These are phyloP conservation scores for Ogataea nitratoaversa DNA, from an alignment of 805 yeast species.

Conservation along the genomic window DNA sequence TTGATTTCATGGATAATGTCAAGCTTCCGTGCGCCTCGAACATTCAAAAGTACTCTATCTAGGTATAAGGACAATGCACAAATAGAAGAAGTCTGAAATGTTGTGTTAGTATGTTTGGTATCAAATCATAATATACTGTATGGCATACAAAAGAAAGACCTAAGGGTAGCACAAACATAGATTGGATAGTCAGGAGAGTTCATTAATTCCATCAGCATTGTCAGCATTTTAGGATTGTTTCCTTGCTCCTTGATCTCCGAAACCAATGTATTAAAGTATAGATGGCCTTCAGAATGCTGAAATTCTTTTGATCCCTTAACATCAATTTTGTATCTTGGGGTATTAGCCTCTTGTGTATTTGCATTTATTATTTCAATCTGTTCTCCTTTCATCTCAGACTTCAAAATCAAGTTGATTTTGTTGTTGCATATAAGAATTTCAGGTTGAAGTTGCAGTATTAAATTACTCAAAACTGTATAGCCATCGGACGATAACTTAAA, in stretches of 20 bases:
- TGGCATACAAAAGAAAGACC: too few relatives aligned
- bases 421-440: slow-evolving; percentile 9
- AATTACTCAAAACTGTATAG: neutral
- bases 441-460: slow-evolving; percentile 1
- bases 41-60: slow-evolving; percentile 3
- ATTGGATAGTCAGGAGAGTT: slow-evolving; percentile 1
- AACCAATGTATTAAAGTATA: slow-evolving; percentile 5
- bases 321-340: slow-evolving; percentile 4
- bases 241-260: slow-evolving; percentile 1
- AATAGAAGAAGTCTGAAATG: slow-evolving; percentile 5
- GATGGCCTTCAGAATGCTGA: slow-evolving; percentile 6
- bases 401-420: slow-evolving; percentile 2
- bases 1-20: slow-evolving; percentile 7
- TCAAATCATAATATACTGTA: too few relatives aligned
- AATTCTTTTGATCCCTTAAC: slow-evolving; percentile 13
- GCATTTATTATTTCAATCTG: neutral
- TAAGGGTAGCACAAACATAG: slow-evolving; percentile 4
- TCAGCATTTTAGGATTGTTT: neutral
- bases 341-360: neutral
- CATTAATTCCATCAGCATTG: slow-evolving; percentile 3
- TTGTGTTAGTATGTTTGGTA: neutral
- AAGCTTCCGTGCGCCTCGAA: neutral
- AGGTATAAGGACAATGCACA: slow-evolving; percentile 8
- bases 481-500: slow-evolving; percentile 1
- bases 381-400: neutral